Conservation (phyloP, 805 yeast species). For the Debaryomyces hansenii region DNA sequence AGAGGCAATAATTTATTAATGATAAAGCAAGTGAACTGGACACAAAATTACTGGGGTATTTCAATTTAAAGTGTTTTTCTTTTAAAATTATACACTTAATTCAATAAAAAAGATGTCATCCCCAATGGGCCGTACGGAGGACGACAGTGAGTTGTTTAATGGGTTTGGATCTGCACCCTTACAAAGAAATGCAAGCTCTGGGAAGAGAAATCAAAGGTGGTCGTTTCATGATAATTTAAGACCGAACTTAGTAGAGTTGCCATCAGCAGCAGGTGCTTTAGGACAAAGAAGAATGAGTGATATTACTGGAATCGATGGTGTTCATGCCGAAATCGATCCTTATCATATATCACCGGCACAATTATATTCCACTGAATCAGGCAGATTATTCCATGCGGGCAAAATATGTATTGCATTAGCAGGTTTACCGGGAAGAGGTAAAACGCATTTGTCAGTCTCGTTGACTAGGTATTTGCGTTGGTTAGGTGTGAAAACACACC, state of each 20-base stretch:
- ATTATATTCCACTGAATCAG: slow-evolving; percentile 87
- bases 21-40: not conserved
- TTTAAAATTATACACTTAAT: too few relatives aligned
- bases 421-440: slow-evolving; percentile 95
- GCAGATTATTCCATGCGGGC: slow-evolving; percentile 94
- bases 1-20: not conserved
- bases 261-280: slow-evolving; percentile 20
- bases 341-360: slow-evolving; percentile 87
- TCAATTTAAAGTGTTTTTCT: not conserved
- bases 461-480: slow-evolving; percentile 90
- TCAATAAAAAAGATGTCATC: not conserved
- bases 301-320: slow-evolving; percentile 49
- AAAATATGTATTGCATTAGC: slow-evolving; percentile 83
- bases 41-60: not conserved
- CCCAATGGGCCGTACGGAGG: not conserved
- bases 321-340: slow-evolving; percentile 62
- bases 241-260: slow-evolving; percentile 39
- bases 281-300: slow-evolving; percentile 39
- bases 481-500: slow-evolving; percentile 92
- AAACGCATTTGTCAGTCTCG: slow-evolving; percentile 89
- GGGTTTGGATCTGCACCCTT: slow-evolving; percentile 40
- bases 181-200: slow-evolving; percentile 24
- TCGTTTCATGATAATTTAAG: slow-evolving; percentile 38
- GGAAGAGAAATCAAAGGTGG: slow-evolving; percentile 42
- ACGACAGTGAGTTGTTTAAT: slow-evolving; percentile 31